Evolutionary conservation across 2,329 filamentous ascomycete genomes (phyloP), one percentile per base, ranked within the genome.

Genomic region (Microcyclospora pomicola): DNA sequence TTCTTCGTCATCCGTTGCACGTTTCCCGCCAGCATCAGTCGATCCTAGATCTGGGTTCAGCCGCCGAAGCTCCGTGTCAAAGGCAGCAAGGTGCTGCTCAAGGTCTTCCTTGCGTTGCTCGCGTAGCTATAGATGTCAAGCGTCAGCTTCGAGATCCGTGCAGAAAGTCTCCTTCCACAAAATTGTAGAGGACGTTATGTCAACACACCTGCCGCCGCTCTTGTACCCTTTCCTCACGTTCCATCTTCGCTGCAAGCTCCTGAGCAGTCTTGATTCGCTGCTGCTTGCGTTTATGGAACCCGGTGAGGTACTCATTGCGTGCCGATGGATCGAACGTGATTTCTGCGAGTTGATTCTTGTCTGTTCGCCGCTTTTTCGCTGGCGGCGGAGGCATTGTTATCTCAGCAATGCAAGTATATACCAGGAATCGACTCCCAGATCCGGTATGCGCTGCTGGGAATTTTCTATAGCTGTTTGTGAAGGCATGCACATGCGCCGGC

Each of bases 231-330:
- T 94, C 87, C 53, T 86, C 74, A 35, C 79, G 76, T 34, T 79
- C 85, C 56, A 73, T 77, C 60, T 84, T 80, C 33, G 75, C 77
- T 3, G 84, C 83, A 49, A 81, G 70, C 49, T 91, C 85, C 55
- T 91, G 82, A 2, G 88, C 88, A 60, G 79, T 69, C 65, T 93
- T 92, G 48, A 79, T 77, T 29, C 91, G 74, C 59, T 85, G 81
- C 37, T 82, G 65, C 61, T 95, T 96, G 60, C 91, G 80, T 70
- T 96, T 98, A 67, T 88, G 87, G 63, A 98, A 98, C 2, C 91
- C 91, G 0, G 86, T 95, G 41, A 98, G 70, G 57, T 83, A 98
- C 54, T 96, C 86, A 47, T 81, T 67, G 47, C 91, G 79, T 33
- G 82, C 82, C 43, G 71, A 69, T 43, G 72, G 65, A 64, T 98